Base-by-base conservation (phyloP, 371 early-diverging fungal genomes). In the Mucor piriformis region DNA sequence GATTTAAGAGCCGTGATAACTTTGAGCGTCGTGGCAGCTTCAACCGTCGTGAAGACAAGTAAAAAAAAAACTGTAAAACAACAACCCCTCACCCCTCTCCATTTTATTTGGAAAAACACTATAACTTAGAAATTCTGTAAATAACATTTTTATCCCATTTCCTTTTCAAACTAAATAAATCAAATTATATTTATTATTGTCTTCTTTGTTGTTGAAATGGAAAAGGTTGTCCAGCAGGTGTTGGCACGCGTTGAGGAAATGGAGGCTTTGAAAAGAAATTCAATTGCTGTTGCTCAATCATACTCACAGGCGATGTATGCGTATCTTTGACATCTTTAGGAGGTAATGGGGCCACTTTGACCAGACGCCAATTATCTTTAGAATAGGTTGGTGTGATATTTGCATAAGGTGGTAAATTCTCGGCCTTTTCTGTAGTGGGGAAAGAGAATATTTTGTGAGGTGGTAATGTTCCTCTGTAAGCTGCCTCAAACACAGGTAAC, bases 381-480 rank as follows among this genome's bases (percentile, higher is more conserved):
- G 67, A 37, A 51, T 78, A 78, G n/a, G 72, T 73, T 6, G 79
- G 79, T 47, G 76, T 69, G 23, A 75, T 66, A 40, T 70, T 78
- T 10, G 79, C 73, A 44, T 73, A 66, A 6, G 74, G 76, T 3
- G 79, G 76, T 24, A 74, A 53, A 23, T 56, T 66, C 29, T 76
- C 76, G 0, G 74, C 62, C 35, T 65, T 67, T 37, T 79, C 76
- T 6, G 69, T 76, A 7, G 79, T 76, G 0, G 82, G 81, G 54
- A 77, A 85, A 0, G 86, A 84, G 51, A 85, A 85, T 4, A 78
- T 68, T 34, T 80, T 81, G 50, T 69, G 80, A 40, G 83, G 76
- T 32, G 83, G 83, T 32, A 85, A 50, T 11, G 81, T 60, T 12
- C 86, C 86, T 29, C 74, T 69, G 54, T 82, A 85, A 2, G 77